These are phyloP conservation scores for Stereocaulon alpinum DNA, from an alignment of 495 filamentous ascomycete genomes.

Conservation along the genomic window DNA sequence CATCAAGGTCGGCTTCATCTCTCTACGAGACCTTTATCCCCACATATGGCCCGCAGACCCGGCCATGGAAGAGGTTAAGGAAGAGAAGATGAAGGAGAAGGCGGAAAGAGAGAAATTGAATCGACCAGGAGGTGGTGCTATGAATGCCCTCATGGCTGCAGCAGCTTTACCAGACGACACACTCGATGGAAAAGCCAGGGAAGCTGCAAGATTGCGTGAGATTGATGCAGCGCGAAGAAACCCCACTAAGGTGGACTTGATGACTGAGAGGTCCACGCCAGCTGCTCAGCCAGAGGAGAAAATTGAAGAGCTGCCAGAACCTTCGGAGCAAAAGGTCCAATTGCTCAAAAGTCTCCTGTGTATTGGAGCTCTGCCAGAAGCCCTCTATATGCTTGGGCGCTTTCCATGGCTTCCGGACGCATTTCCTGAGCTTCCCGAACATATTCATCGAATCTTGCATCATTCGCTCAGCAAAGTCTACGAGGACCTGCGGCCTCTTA, in stretches of 20 bases:
- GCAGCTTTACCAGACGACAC: slow-evolving; percentile 81
- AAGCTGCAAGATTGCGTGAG: slow-evolving; percentile 34
- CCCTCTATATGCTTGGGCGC: slow-evolving; percentile 82
- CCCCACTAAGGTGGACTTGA: slow-evolving; percentile 41
- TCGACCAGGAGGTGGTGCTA: slow-evolving; percentile 51
- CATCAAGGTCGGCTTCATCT: slow-evolving; percentile 96
- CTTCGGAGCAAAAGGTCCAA: slow-evolving; percentile 78
- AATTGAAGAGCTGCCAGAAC: slow-evolving; percentile 58
- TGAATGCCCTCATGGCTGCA: slow-evolving; percentile 85
- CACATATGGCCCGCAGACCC: slow-evolving; percentile 83
- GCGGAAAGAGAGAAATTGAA: slow-evolving; percentile 60
- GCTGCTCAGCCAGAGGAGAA: slow-evolving; percentile 42
- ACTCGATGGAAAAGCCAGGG: slow-evolving; percentile 21
- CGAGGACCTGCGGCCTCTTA: slow-evolving; percentile 38
- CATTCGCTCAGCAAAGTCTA: slow-evolving; percentile 68
- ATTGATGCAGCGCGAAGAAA: slow-evolving; percentile 28
- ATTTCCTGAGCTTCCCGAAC: slow-evolving; percentile 63
- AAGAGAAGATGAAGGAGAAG: slow-evolving; percentile 62
- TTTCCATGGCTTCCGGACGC: slow-evolving; percentile 84
- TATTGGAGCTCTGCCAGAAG: slow-evolving; percentile 87
- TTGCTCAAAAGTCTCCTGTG: slow-evolving; percentile 77
- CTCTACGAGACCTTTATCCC: slow-evolving; percentile 83
- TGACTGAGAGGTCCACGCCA: slow-evolving; percentile 36
- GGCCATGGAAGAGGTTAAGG: slow-evolving; percentile 60
- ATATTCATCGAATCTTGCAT: slow-evolving; percentile 74